Percentiles rank a stretch among this genome's conserved stretches.
Evolutionary conservation across 2,329 filamentous ascomycete genomes (phyloP).

Genomic region (Colletotrichum higginsianum): DNA sequence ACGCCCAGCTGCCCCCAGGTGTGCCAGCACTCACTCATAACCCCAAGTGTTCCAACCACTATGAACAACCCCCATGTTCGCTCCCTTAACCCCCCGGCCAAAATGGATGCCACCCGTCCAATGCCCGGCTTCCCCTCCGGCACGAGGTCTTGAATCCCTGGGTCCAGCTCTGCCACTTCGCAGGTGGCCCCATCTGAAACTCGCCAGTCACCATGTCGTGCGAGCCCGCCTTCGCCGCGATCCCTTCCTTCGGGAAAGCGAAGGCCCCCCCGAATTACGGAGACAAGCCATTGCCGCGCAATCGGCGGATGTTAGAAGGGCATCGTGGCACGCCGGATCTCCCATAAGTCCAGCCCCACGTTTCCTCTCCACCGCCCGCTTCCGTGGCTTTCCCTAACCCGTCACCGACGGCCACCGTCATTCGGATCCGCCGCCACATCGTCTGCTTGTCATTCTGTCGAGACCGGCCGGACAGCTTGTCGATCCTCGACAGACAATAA

Average conservation of each 20-base stretch:
- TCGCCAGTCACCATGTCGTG: not conserved
- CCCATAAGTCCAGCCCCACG: constrained; percentile 31
- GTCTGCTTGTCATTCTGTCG: too few relatives aligned
- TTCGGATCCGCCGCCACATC: not conserved
- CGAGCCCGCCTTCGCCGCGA: constrained; percentile 32
- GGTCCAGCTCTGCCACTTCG: not conserved
- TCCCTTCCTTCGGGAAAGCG: not conserved
- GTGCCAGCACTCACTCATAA: not conserved
- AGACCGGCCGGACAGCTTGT: not conserved
- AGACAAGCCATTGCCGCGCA: constrained; percentile 9
- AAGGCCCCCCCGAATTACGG: not conserved
- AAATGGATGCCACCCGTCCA: constrained; percentile 26
- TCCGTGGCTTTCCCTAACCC: constrained; percentile 16
- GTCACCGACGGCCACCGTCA: constrained; percentile 27
- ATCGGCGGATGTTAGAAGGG: constrained; percentile 5
- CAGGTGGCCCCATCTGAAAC: constrained; percentile 2
- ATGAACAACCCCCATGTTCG: constrained; percentile 19
- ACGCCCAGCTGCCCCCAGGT: not conserved
- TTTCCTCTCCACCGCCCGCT: constrained; percentile 19
- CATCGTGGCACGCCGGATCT: constrained; percentile 31
- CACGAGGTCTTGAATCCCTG: constrained; percentile 27
- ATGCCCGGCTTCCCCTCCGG: constrained; percentile 31
- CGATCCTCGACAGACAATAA: not conserved
- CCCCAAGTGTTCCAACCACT: constrained; percentile 9
- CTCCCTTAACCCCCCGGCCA: not conserved